These are phyloP conservation scores for Lepidium didymum DNA, from an alignment of 345 rosid genomes.

Conservation along the genomic window DNA sequence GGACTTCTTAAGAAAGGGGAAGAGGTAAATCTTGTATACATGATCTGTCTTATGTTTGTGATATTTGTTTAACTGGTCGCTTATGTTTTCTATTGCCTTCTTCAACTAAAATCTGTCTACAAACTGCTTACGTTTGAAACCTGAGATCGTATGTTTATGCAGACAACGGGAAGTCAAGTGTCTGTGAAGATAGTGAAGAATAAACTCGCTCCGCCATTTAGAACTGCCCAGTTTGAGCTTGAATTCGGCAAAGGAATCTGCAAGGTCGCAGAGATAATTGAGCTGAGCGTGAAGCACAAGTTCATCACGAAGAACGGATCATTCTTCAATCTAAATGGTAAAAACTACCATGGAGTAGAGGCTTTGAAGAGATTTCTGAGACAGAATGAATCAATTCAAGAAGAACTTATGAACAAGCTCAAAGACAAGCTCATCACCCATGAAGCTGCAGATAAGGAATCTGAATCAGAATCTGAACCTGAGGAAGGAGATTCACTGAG, in stretches of 20 bases:
- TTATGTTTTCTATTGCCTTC: not conserved
- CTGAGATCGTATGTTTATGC: not conserved
- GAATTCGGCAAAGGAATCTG: constrained; percentile 95
- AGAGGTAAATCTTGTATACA: constrained; percentile 46
- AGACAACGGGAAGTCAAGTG: constrained; percentile 75
- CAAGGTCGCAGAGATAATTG: constrained; percentile 62
- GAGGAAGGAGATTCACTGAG: constrained; percentile 26
- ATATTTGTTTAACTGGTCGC: not conserved
- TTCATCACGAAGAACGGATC: constrained; percentile 50
- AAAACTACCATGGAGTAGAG: constrained; percentile 72
- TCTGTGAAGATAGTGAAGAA: constrained; percentile 86
- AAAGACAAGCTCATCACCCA: constrained; percentile 46
- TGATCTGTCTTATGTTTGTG: not conserved
- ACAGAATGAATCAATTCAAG: constrained; percentile 39
- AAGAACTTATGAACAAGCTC: constrained; percentile 58
- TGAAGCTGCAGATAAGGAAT: constrained; percentile 23
- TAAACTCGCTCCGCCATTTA: constrained; percentile 93
- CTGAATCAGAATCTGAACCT: constrained; percentile 26
- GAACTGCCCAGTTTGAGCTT: constrained; percentile 74
- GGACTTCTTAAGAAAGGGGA: constrained; percentile 84
- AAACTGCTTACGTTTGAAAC: constrained; percentile 8
- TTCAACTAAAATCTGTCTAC: not conserved
- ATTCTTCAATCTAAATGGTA: constrained; percentile 38
- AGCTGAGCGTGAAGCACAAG: constrained; percentile 67
- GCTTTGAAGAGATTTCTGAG: constrained; percentile 52